phyloP scores from a whole-genome alignment of 2,329 filamentous ascomycete species.

The Epichloe gansuensis region DNA sequence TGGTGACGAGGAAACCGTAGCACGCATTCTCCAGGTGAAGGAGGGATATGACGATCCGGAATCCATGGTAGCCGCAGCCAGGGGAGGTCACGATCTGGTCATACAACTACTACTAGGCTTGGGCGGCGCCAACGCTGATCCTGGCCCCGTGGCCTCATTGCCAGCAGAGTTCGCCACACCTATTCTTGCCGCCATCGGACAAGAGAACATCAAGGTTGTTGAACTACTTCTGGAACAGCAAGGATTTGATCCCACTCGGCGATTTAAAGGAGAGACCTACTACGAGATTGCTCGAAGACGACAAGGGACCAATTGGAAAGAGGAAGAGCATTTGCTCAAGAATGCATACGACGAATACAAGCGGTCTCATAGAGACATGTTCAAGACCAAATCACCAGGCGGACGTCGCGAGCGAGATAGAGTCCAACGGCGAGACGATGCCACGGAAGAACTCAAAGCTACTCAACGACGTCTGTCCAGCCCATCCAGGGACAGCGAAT shows the following conservation, averaged over 20 bases:
- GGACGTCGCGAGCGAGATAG: constrained; percentile 28
- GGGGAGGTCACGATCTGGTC: constrained; percentile 80
- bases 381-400: constrained; percentile 38
- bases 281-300: constrained; percentile 75
- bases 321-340: constrained; percentile 73
- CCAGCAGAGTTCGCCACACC: constrained; percentile 70
- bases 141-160: constrained; percentile 47
- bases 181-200: constrained; percentile 86
- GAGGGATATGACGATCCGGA: constrained; percentile 60
- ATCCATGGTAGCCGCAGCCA: constrained; percentile 79
- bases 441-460: constrained; percentile 29
- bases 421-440: constrained; percentile 29
- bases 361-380: constrained; percentile 34
- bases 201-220: constrained; percentile 75
- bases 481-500: constrained; percentile 32
- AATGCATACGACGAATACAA: constrained; percentile 56
- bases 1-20: constrained; percentile 49
- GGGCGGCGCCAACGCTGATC: constrained; percentile 54
- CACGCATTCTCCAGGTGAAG: constrained; percentile 47
- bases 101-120: constrained; percentile 65
- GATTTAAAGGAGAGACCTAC: constrained; percentile 67
- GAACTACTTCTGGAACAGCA: constrained; percentile 64
- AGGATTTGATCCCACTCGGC: constrained; percentile 69
- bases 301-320: constrained; percentile 77
- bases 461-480: constrained; percentile 37